Evolutionary conservation across 1,284 basidiomycete genomes (phyloP).

Genomic region (Irpex sp.): DNA sequence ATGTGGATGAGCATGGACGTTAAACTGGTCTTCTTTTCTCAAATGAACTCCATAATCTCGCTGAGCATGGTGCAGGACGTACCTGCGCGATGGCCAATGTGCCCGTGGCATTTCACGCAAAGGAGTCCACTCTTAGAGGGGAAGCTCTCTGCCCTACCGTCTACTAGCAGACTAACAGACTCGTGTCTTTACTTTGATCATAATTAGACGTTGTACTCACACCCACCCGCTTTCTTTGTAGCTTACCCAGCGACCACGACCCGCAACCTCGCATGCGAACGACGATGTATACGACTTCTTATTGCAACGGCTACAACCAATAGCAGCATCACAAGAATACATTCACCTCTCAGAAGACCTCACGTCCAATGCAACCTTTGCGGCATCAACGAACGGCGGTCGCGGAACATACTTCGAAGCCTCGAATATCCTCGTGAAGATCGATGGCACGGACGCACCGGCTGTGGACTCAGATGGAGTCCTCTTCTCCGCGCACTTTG

Average conservation of each 20-base stretch:
- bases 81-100: too few species aligned
- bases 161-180: too few species aligned
- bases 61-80: too few species aligned
- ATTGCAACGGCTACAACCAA: constrained; percentile 45
- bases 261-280: constrained; percentile 75
- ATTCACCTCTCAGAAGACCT: constrained; percentile 55
- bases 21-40: too few species aligned
- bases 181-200: too few species aligned
- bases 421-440: constrained; percentile 66
- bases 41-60: too few species aligned
- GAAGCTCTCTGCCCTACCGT: too few species aligned
- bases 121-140: too few species aligned
- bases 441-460: constrained; percentile 49
- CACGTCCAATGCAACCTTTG: constrained; percentile 54
- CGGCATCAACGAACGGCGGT: constrained; percentile 20
- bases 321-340: constrained; percentile 38
- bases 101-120: too few species aligned
- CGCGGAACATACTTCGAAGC: constrained; percentile 63
- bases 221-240: constrained; percentile 19
- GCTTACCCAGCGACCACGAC: constrained; percentile 68
- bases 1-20: too few species aligned
- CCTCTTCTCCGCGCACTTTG: constrained; percentile 78
- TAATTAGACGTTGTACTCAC: too few species aligned
- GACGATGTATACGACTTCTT: constrained; percentile 60
- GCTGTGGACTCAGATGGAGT: constrained; percentile 40